phyloP scores from a whole-genome alignment of 129 eudicot genomes.

The Flaveria robusta region DNA sequence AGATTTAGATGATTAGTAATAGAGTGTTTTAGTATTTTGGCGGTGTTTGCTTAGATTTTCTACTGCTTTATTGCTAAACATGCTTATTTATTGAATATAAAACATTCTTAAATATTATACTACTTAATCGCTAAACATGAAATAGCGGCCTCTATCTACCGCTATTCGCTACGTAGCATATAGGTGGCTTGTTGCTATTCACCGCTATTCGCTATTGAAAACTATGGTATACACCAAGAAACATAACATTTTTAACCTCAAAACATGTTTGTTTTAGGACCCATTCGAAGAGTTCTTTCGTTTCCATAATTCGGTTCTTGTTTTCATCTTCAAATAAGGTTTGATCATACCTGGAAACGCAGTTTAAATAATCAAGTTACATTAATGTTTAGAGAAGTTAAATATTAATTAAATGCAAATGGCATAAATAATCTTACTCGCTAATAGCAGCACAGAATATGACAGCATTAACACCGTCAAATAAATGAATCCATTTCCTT shows the following conservation, averaged over 20 bases:
- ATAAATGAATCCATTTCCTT: slow-evolving; percentile 98
- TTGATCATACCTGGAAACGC: slow-evolving; percentile 79
- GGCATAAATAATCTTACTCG: slow-evolving; percentile 62
- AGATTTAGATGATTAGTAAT: too few species aligned
- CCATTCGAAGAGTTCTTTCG: slow-evolving; percentile 96
- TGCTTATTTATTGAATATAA: too few species aligned
- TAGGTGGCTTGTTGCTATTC: too few species aligned
- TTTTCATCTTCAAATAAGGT: slow-evolving; percentile 86
- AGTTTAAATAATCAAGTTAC: slow-evolving; percentile 10
- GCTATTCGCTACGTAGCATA: too few species aligned
- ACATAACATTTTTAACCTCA: slow-evolving; percentile 46
- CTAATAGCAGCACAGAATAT: slow-evolving; percentile 97
- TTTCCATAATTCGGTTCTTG: slow-evolving; percentile 89
- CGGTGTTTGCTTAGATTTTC: too few species aligned
- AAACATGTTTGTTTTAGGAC: slow-evolving; percentile 91
- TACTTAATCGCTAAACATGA: too few species aligned
- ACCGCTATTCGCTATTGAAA: too few species aligned
- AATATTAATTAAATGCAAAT: slow-evolving; percentile 13
- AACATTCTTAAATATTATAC: too few species aligned
- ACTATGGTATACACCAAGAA: neutral
- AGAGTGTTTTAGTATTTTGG: too few species aligned
- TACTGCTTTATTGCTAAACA: too few species aligned
- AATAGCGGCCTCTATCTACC: too few species aligned
- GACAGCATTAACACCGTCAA: slow-evolving; percentile 96
- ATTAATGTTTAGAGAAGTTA: slow-evolving; percentile 3